Evolutionary conservation across 1,139 yeast species (phyloP), one percentile per base, ranked within the genome.

Genomic region (Magnusiomyces sp.): DNA sequence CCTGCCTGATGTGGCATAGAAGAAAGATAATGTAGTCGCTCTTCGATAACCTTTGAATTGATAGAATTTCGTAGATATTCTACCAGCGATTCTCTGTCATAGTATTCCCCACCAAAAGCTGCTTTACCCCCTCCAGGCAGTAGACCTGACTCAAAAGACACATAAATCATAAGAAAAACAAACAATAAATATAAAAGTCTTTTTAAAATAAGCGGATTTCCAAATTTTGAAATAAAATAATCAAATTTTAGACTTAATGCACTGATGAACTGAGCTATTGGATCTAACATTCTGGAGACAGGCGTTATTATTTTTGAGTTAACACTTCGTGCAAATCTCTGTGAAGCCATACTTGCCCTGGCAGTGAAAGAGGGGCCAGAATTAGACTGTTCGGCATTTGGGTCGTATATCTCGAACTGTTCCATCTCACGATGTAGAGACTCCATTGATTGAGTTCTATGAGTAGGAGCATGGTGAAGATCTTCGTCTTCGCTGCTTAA

Each of bases 1-100:
- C 97, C 97, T 0, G 96, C 81, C 55, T 81, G 67, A 63, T 89
- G 97, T 1, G 95, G 89, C 79, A 89, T 79, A 1, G 88, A 79
- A 14, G 92, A 79, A 38, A 92, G 64, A 61, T 88, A 89, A 59
- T 87, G 86, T 56, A 86, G 64, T 53, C 83, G 80, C 51, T 80
- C 84, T 60, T 81, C 81, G 69, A 92, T 73, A 38, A 74, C 64
- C n/a, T 75, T 74, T 5, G 73, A 64, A 58, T 80, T 81, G 29
- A 88, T 73, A 40, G 74, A 73, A 29, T 71, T 69, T 14, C 69
- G 69, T 2, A 84, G 70, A 42, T 77, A 75, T 1, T 68, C 68
- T 17, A 75, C 64, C 50, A 88, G 66, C 51, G 71, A 71, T 2
- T 68, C 71, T 13, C 78, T 73, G 59, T 85, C 84, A 54, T 78